Evolutionary conservation across 352 stramenopile species (phyloP), one percentile per base, ranked within the genome.

Genomic region (Phytophthora foliorum): DNA sequence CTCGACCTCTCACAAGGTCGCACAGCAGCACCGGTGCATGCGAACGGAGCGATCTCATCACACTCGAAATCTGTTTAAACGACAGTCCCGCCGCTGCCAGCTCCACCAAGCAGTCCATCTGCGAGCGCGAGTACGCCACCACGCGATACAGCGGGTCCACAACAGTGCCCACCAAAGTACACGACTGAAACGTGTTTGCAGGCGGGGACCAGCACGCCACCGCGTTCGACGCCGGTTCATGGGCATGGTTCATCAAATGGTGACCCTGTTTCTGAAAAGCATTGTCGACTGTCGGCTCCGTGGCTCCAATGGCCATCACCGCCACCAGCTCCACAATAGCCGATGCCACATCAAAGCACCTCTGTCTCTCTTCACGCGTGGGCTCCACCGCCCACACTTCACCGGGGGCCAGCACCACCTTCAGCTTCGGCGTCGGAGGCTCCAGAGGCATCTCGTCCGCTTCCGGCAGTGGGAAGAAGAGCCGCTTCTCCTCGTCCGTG

Each of bases 401-500:
- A 10, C 68, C 60, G 0, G 67, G 66, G 5, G 62, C 52, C 10
- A 78, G 52, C 61, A 72, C 51, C 4, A 79, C 51, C 16, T 71
- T 63, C 13, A 67, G 46, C 39, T 65, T 51, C 36, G 58, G 34
- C 19, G 49, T 19, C 41, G 22, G n/a, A 16, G 42, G 29, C 24
- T n/a, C 42, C 9, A 39, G 17, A 13, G 27, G 22, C 31, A 25
- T 63, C 55, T 69, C 51, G 9, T 41, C 25, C 17, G 19, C 53
- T 13, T 57, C 44, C 11, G 61, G 19, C 14, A 59, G 24, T 0
- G 81, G 75, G 71, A 92, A 92, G 63, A 90, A 92, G 4, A 32
- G 36, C 25, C 55, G 57, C 61, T 88, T 88, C 45, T 84, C 74
- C 14, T 78, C 66, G 16, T 89, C 67, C 0, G 70, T 72, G 24